Evolutionary conservation across 768 basidiomycete genomes (phyloP), one percentile per base, ranked within the genome.

Genomic region (Amanita pallidorosea): DNA sequence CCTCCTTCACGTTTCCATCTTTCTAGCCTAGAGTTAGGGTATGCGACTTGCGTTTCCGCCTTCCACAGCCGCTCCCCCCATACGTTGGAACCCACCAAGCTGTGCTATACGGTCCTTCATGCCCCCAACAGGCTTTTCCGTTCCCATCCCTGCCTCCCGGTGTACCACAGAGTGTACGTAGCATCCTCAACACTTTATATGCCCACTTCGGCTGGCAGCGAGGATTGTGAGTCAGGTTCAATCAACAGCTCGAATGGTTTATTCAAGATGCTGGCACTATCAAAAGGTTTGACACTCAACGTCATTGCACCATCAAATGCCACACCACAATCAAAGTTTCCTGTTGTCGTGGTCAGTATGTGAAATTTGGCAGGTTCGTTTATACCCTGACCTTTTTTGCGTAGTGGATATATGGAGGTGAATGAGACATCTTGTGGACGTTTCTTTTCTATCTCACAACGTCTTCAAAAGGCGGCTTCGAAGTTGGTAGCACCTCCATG

Each of bases 61-160:
- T 73, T 4, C 74, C 76, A 1, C 63, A 65, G 41, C 51, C 73
- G 0, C 59, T 69, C 20, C 47, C 60, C 0, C 55, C 69, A 13
- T 77, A 76, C 56, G 67, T 49, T 2, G 67, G 68, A 13, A 61
- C 56, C 9, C 58, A 68, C 42, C 59, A 59, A 29, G 76, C 71
- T 5, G 70, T 65, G 1, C 53, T 60, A 0, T 74, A 68, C 54
- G 76, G 76, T 0, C 65, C 67, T 8, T 62, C 73, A n/a, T 80
- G 77, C 52, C 73, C 73, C 4, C 73, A 76, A 45, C 72, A 74
- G 53, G 58, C 60, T 20, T 49, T 66, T 2, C 55, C 55, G n/a
- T 55, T 70, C 7, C 67, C 70, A 61, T 31, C 31, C 11, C 9
- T 31, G 9, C 31, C 31, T 31, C 31, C 31, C 12, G 62, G 13